These are phyloP conservation scores for Fusarium oxysporum DNA, from an alignment of 2,329 filamentous ascomycete species.

Conservation along the genomic window DNA sequence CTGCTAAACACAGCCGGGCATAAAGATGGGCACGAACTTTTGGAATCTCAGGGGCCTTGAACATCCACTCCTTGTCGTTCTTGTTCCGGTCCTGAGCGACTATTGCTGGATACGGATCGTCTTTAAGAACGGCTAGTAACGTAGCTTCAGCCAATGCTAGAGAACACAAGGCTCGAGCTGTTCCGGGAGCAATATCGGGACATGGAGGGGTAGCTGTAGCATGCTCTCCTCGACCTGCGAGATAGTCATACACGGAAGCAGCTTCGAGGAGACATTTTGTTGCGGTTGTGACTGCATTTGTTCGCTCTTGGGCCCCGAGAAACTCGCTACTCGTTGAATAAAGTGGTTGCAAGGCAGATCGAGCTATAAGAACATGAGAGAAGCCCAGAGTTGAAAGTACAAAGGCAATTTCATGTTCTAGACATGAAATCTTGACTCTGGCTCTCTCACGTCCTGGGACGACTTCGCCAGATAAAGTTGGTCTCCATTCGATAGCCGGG, in stretches of 20 bases:
- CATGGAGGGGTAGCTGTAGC: constrained; percentile 57
- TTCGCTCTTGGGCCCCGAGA: constrained; percentile 73
- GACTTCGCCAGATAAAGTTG: constrained; percentile 75
- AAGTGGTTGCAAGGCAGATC: constrained; percentile 77
- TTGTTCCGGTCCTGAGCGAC: constrained; percentile 85
- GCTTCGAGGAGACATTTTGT: constrained; percentile 83
- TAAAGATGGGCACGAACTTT: constrained; percentile 91
- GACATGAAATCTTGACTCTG: constrained; percentile 75
- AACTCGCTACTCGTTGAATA: constrained; percentile 74
- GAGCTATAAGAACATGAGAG: constrained; percentile 77
- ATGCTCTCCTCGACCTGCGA: constrained; percentile 68
- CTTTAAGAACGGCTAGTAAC: constrained; percentile 88
- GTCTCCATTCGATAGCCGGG: constrained; percentile 84
- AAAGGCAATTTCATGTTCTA: constrained; percentile 88
- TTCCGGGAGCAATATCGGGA: constrained; percentile 65
- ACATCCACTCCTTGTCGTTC: constrained; percentile 96
- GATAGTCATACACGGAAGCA: constrained; percentile 80
- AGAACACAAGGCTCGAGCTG: constrained; percentile 67
- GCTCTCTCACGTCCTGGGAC: constrained; percentile 73
- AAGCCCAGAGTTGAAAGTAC: constrained; percentile 81
- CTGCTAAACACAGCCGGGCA: constrained; percentile 86
- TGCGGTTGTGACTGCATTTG: constrained; percentile 75
- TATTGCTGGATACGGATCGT: constrained; percentile 89
- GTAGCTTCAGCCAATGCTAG: constrained; percentile 90
- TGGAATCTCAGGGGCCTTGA: constrained; percentile 85